phyloP scores from a whole-genome alignment of 1,284 basidiomycete species.

The Cutaneotrichosporon sp. region DNA sequence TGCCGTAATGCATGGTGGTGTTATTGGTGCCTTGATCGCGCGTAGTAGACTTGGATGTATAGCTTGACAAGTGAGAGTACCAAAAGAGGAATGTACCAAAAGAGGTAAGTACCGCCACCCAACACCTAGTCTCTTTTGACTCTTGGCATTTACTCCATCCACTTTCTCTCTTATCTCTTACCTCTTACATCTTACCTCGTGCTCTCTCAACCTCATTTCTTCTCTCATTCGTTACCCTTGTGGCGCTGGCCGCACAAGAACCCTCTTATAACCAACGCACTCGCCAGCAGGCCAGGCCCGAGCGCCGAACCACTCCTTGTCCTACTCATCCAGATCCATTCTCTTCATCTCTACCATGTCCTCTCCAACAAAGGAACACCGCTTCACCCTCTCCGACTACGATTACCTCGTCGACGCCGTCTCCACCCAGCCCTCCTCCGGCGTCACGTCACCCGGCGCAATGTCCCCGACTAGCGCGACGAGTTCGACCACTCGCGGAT shows the following conservation, averaged over 20 bases:
- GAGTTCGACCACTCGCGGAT: background rate
- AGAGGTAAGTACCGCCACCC: background rate
- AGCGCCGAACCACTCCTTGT: background rate
- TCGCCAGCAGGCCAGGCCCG: background rate
- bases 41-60: no score
- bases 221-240: background rate
- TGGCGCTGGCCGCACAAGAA: background rate
- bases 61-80: no score
- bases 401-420: constrained; percentile 3
- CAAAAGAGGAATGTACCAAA: no score
- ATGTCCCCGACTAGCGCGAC: background rate
- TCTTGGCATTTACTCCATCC: no score
- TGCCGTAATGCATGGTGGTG: no score
- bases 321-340: background rate
- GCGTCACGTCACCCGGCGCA: background rate
- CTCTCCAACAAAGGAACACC: background rate
- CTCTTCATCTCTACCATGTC: background rate
- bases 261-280: background rate
- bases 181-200: background rate
- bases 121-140: background rate
- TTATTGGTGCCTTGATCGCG: no score
- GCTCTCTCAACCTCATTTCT: background rate
- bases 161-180: no score
- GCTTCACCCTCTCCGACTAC: constrained; percentile 22
- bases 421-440: background rate